Conservation (phyloP, 2,329 filamentous ascomycete genomes). For the Colletotrichum eremochloae region DNA sequence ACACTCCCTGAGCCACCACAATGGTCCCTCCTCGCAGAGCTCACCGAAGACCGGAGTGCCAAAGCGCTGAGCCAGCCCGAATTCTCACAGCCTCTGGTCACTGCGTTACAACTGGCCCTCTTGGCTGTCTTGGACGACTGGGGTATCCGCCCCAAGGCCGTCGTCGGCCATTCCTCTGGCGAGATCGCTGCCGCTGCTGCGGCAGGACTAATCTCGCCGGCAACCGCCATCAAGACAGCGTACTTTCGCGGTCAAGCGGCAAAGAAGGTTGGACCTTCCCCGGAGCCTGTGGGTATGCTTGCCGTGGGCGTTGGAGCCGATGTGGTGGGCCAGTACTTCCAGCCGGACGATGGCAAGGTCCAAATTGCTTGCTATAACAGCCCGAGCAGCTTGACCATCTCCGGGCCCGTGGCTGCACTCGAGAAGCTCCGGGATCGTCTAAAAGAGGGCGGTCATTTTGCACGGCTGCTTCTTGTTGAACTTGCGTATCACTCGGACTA, state of each 20-base stretch:
- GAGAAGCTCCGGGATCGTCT: conserved; percentile 43
- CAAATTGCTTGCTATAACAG: conserved; percentile 39
- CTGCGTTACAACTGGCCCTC: conserved; percentile 52
- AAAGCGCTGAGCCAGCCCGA: conserved; percentile 44
- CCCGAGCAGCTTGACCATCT: conserved; percentile 34
- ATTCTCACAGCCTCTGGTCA: conserved; percentile 56
- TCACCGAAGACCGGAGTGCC: conserved; percentile 38
- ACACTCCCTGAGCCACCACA: conserved; percentile 24
- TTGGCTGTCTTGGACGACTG: conserved; percentile 46
- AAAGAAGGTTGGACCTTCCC: background rate
- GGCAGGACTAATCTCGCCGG: conserved; percentile 37
- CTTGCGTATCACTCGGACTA: conserved; percentile 39
- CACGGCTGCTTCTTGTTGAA: conserved; percentile 45
- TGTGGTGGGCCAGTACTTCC: background rate
- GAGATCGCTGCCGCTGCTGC: conserved; percentile 44
- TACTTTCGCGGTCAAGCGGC: conserved; percentile 32
- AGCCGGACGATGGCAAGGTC: background rate
- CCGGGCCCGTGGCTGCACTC: conserved; percentile 13
- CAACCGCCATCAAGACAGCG: conserved; percentile 24
- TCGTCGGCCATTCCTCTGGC: conserved; percentile 43
- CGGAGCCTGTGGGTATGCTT: conserved; percentile 10
- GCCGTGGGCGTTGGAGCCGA: conserved; percentile 24
- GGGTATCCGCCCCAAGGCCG: conserved; percentile 20
- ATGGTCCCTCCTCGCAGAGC: conserved; percentile 45
- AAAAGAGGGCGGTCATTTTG: conserved; percentile 45